Base-by-base conservation (phyloP, 306 rosid species). In the Corylus heterophylla region DNA sequence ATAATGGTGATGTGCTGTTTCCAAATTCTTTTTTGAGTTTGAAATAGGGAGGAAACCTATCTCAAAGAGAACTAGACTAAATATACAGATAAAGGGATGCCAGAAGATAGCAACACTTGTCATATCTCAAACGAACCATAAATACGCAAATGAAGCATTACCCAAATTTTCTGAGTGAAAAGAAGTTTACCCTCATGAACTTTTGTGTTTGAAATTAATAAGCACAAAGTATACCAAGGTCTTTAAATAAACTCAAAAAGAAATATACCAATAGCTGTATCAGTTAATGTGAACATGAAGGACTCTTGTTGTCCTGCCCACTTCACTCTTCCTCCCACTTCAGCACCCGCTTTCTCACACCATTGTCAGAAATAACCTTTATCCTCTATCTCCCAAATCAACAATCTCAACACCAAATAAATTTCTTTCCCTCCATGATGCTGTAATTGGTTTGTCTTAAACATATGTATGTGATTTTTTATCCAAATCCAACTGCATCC, bases 401-500 rank as follows among this genome's bases (percentile, higher is more conserved):
- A 75, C 76, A 90, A 88, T 74, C 88, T 87, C 87, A 89, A 72
- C 54, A 89, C 67, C 77, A 71, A 54, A 85, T 86, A 84, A 74
- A 92, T 75, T 80, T 87, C 88, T 72, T 77, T 79, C 51, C 94
- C 88, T 56, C 89, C 87, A 63, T 80, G 88, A 83, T 85, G 94
- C 59, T 83, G 84, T 73, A 92, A 86, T 68, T 89, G 88, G 82
- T 89, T 85, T 61, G 86, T 92, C 45, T 80, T 58, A 55, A 90
- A 94, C 72, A 81, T 75, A 79, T 85, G 92, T 48, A 88, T 85
- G 70, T 71, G 79, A 75, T 85, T 80, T 76, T 81, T 88, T 71
- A 88, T 80, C 84, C 90, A 94, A 70, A 91, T 74, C 93, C 85
- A 89, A 83, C 94, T 91, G 84, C 86, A 83, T 76, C 86, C 98